Percentiles rank a stretch among this genome's conserved stretches.
phyloP scores from a whole-genome alignment of 2,329 filamentous ascomycete genomes.

The Microdochium trichocladiopsis region DNA sequence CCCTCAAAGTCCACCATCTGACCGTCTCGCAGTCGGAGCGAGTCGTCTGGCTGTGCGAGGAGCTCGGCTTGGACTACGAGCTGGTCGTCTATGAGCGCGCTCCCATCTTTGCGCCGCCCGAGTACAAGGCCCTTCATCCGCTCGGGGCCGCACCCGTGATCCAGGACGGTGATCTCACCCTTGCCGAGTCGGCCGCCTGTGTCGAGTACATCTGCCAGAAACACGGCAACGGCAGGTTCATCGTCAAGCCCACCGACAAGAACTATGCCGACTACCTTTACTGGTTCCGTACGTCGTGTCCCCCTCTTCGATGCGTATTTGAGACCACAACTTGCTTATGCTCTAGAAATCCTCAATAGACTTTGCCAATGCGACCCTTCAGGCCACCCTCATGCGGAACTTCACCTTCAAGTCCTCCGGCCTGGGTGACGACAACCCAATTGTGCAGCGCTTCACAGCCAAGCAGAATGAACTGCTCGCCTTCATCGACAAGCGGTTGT shows the following conservation, averaged over 20 bases:
- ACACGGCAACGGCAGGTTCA: constrained; percentile 41
- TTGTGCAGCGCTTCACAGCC: constrained; percentile 18
- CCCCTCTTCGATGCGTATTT: neutral
- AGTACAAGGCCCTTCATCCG: constrained; percentile 36
- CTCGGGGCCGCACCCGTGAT: constrained; percentile 54
- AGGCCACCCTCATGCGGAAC: constrained; percentile 26
- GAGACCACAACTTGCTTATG: neutral
- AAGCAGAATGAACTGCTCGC: constrained; percentile 29
- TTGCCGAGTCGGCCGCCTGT: constrained; percentile 54
- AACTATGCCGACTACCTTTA: constrained; percentile 55
- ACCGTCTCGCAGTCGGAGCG: constrained; percentile 55
- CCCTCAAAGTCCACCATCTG: constrained; percentile 43
- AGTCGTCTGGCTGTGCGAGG: constrained; percentile 58
- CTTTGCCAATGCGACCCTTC: constrained; percentile 41
- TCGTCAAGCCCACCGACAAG: constrained; percentile 32
- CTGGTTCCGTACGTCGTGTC: constrained; percentile 40
- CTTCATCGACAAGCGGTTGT: constrained; percentile 42
- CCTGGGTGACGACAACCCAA: constrained; percentile 15
- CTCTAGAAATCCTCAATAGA: constrained; percentile 19
- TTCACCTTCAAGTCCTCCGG: constrained; percentile 28
- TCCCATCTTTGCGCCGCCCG: constrained; percentile 23
- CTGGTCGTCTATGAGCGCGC: constrained; percentile 19
- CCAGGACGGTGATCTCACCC: constrained; percentile 42
- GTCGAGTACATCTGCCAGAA: constrained; percentile 54
- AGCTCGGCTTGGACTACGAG: constrained; percentile 48